Conservation (phyloP, 176 grass and related monocot genomes). For the Cenchrus americanus region DNA sequence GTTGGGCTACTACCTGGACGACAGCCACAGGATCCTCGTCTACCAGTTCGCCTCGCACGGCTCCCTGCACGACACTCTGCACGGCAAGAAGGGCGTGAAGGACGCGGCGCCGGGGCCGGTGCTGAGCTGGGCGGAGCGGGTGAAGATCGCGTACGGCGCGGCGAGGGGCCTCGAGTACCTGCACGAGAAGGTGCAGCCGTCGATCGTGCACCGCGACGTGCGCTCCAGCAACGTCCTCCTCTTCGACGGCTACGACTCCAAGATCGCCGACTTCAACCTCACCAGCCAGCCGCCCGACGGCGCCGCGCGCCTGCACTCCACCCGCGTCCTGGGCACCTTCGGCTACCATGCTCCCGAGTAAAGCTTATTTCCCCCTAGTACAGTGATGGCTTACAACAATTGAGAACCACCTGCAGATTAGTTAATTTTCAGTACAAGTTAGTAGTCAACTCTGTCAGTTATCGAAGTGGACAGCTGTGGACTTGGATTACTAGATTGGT, state of each 20-base stretch:
- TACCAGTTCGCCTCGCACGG: slow-evolving; percentile 56
- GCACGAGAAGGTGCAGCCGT: slow-evolving; percentile 66
- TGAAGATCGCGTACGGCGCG: slow-evolving; percentile 58
- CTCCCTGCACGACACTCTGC: slow-evolving; percentile 57
- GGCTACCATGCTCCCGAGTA: slow-evolving; percentile 71
- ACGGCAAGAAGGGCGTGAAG: slow-evolving; percentile 68
- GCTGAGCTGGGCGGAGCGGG: slow-evolving; percentile 50
- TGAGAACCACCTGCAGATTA: not conserved
- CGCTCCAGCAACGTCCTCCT: slow-evolving; percentile 67
- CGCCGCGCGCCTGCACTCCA: slow-evolving; percentile 55
- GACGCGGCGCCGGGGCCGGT: slow-evolving; percentile 50
- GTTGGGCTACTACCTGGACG: slow-evolving; percentile 59
- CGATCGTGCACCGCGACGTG: slow-evolving; percentile 60
- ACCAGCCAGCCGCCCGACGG: slow-evolving; percentile 54
- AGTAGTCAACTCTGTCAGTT: not conserved
- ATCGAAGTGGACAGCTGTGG: not conserved
- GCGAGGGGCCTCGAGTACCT: slow-evolving; percentile 67
- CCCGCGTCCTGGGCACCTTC: slow-evolving; percentile 62
- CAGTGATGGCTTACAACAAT: not conserved
- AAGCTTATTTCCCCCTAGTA: not conserved
- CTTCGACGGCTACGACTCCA: slow-evolving; percentile 57
- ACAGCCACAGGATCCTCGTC: slow-evolving; percentile 50
- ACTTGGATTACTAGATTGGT: not conserved
- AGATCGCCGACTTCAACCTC: slow-evolving; percentile 65
- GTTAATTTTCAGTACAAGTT: not conserved